Base-by-base conservation (phyloP, 345 rosid genomes). In the Citrus inodora region DNA sequence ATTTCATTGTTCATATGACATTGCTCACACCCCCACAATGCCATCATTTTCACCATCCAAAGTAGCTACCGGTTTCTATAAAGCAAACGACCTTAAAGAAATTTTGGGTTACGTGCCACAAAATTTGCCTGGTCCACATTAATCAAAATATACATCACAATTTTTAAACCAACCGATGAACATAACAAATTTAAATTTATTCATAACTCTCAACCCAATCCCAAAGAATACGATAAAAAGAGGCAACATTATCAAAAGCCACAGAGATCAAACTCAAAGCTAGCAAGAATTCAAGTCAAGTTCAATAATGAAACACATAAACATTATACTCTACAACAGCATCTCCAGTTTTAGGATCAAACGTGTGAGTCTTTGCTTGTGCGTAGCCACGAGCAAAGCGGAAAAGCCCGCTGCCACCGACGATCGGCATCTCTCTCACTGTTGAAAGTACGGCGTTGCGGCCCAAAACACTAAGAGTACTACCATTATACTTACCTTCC, bases 401-500 rank as follows among this genome's bases (percentile, higher is more conserved):
- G 83, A 86, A 86, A 60, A 74, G 19, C 4, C 85, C 78, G 19
- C 76, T 86, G 9, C 85, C 88, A 3, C 83, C 85, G 5, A 83
- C 32, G 24, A 83, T 63, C 35, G 85, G 79, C 80, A 83, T 35
- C 70, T 86, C 86, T 46, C 76, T 83, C 5, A 79, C 81, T 2
- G 38, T 3, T 0, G 51, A 9, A 53, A 74, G n/a, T 35, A 74
- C 82, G 25, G 62, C 5, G 69, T 82, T 82, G 7, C 86, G 72
- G 3, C 89, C 85, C 40, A 84, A 6, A 9, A 82, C 46, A 28
- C 79, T 78, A 10, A 82, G 67, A 24, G 38, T 82, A 69, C 87
- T 86, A 0, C 87, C 89, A 33, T 84, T 80, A 38, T 75, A 82
- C 37, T 86, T 73, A 24, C 81, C 85, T 63, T 82, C 78, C n/a